Base-by-base conservation (phyloP, 768 basidiomycete genomes). In the Sporobolomyces roseus region DNA sequence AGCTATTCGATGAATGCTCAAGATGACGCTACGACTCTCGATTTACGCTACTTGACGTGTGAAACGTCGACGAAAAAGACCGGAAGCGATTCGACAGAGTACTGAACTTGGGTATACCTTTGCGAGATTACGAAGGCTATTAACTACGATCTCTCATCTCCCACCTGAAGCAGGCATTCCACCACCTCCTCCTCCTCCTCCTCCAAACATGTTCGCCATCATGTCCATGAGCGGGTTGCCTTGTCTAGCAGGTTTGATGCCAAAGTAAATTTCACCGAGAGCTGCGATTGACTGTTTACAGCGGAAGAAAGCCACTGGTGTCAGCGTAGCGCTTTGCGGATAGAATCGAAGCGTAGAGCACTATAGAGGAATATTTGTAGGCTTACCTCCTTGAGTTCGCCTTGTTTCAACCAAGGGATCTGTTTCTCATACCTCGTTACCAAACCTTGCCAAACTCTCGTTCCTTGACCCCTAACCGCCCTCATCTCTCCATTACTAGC, bases 401-500 rank as follows among this genome's bases (percentile, higher is more conserved):
- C 64, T 14, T 74, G 77, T 59, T 54, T 59, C 30, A 75, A 30
- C 75, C 71, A 74, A 14, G 64, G 86, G 35, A 87, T 87, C 72
- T 83, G 83, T 69, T 86, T 85, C 77, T 88, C 87, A 77, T 93
- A 97, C 36, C 89, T 88, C 52, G 88, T 88, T 65, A 88, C 88
- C 61, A 96, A 81, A 33, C 88, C 83, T 51, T 92, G 82, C 93
- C 93, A 98, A 33, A 78, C 79, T 53, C 72, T 75, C 58, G 74
- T 75, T 13, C 69, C 71, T 60, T n/a, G 45, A 3, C 71, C 71
- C 35, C 66, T 49, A 19, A 62, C 60, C 14, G 36, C 59, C 30
- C 65, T 41, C 46, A 54, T 45, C 60, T 68, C 48, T 75, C 68
- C n/a, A 76, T 87, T 83, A 81, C 84, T 85, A 33, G 82, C 82